Conservation (phyloP, 352 stramenopile genomes). For the Peronospora farinosa region DNA sequence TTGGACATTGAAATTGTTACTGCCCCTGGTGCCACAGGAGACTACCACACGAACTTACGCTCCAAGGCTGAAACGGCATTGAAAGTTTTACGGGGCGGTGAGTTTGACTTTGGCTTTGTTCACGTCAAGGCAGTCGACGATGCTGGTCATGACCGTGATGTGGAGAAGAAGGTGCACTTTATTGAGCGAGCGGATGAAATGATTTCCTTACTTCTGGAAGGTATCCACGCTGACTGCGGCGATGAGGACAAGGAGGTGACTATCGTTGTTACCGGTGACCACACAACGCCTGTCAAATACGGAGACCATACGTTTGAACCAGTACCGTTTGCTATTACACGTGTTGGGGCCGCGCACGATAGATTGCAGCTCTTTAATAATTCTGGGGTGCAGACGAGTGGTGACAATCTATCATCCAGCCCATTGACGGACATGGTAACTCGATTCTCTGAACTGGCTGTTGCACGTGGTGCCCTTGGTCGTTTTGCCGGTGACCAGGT, state of each 20-base stretch:
- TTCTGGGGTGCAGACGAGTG: conserved; percentile 1
- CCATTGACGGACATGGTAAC: conserved; percentile 47
- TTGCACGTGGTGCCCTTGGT: conserved; percentile 60
- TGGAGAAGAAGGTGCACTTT: conserved; percentile 81
- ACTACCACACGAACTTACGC: conserved; percentile 80
- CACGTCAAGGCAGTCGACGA: conserved; percentile 86
- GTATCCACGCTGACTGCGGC: conserved; percentile 36
- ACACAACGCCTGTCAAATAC: conserved; percentile 83
- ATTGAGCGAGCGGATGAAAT: conserved; percentile 82
- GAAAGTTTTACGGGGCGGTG: conserved; percentile 26
- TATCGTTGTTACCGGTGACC: conserved; percentile 82
- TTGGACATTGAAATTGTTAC: conserved; percentile 71
- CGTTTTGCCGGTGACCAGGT: conserved; percentile 81
- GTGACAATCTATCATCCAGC: conserved; percentile 6
- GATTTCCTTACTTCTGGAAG: conserved; percentile 52
- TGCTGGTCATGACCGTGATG: conserved; percentile 78
- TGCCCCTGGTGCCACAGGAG: conserved; percentile 66
- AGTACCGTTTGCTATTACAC: conserved; percentile 73
- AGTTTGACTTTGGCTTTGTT: conserved; percentile 79
- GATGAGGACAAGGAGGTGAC: conserved; percentile 48
- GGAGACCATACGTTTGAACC: conserved; percentile 86
- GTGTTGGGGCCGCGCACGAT: conserved; percentile 33
- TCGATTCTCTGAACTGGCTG: conserved; percentile 62
- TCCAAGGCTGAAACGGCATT: conserved; percentile 77
- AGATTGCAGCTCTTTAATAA: conserved; percentile 25